Evolutionary conservation across 345 rosid species (phyloP).

Genomic region (Eucalyptus fibrosa): DNA sequence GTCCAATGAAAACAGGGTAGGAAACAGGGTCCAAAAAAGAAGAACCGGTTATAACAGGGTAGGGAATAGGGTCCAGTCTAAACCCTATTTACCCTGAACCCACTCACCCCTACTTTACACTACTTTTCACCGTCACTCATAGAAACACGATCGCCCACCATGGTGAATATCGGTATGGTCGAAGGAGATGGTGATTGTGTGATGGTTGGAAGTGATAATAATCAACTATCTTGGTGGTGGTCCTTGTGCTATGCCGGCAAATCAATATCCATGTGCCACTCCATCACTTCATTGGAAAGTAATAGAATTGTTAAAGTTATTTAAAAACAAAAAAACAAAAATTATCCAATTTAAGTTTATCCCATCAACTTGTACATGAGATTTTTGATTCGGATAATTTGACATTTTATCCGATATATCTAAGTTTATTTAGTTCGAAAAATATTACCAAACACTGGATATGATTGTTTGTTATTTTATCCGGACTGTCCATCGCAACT

Average conservation of each 20-base stretch:
- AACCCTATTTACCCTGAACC: too few species aligned
- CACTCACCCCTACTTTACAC: too few species aligned
- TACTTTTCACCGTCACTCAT: background rate
- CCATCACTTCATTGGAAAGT: background rate
- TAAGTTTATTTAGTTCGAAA: too few species aligned
- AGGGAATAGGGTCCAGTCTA: too few species aligned
- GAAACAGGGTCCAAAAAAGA: too few species aligned
- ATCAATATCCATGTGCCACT: background rate
- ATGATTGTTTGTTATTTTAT: too few species aligned
- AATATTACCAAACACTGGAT: too few species aligned
- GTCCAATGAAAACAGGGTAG: too few species aligned
- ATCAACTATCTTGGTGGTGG: background rate
- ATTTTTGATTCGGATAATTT: accelerated
- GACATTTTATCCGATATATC: too few species aligned
- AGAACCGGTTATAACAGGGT: too few species aligned
- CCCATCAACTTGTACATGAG: background rate
- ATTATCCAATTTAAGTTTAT: background rate
- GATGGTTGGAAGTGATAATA: background rate
- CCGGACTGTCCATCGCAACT: accelerated
- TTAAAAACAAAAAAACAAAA: too few species aligned
- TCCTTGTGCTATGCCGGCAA: background rate
- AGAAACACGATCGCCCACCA: accelerated
- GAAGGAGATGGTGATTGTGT: background rate
- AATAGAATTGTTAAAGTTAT: background rate
- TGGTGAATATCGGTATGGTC: background rate